Base-by-base conservation (phyloP, 768 basidiomycete genomes). In the Lactarius psammicola region DNA sequence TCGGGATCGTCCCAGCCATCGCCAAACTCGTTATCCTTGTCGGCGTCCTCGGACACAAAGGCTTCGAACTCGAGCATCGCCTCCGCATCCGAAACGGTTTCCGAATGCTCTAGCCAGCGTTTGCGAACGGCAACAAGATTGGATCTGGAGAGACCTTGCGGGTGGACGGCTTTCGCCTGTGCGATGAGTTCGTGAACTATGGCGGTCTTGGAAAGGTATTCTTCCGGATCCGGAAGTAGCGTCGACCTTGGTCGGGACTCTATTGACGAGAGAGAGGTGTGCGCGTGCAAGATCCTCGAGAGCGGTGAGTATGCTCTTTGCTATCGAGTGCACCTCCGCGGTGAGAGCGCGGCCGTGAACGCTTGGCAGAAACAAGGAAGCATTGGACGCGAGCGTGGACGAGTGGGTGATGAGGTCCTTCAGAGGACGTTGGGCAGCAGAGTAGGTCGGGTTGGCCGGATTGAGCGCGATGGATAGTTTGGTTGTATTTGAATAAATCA, bases 391-490 rank as follows among this genome's bases (percentile, higher is more conserved):
- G 62, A 70, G 69, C 3, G 68, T 69, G 26, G 57, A 54, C 17
- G 61, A 53, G 40, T 66, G 56, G 4, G 36, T 30, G 9, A 38
- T 56, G 54, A 70, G 64, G 44, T 70, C 69, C 31, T 63, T 69
- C 28, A 64, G 20, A 18, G 68, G 68, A 9, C 44, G 49, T 40
- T 59, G 6, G 13, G 64, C 67, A 5, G 69, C 69, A 5, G 85
- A 77, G 1, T 85, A 85, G 0, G 80, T 20, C 1, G 64, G 69
- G 56, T 34, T 77, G 4, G 83, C 74, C 6, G 87, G 85, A 51
- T 87, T 89, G 59, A 89, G 79, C 1, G 82, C 79, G 38, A 91
- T 80, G 4, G 89, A 79, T 30, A 88, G 73, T 71, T 87, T 89
- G 23, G 87, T 89, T 5, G 82, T 76, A 34, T 81, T 75, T 26